Percentiles rank a stretch among this genome's conserved stretches.
These are phyloP conservation scores for Pouteria glomerata DNA, from an alignment of 148 eudicot species.

Conservation along the genomic window DNA sequence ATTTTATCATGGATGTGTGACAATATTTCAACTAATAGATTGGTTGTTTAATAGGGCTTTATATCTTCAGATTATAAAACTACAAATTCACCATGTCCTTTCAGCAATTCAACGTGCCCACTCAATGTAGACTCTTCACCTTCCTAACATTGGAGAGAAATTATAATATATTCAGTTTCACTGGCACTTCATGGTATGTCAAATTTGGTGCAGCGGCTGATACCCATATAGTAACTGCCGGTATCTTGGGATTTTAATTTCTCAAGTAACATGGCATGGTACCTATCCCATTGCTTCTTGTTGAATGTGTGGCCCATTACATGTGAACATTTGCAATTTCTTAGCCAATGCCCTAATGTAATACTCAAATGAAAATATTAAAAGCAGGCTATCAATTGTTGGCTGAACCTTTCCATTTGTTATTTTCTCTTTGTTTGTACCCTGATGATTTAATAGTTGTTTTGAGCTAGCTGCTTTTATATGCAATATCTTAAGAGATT, in stretches of 20 bases:
- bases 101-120: background rate
- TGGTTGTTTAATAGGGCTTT: background rate
- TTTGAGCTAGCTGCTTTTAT: background rate
- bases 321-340: background rate
- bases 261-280: too few relatives aligned
- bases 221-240: background rate
- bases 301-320: background rate
- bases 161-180: background rate
- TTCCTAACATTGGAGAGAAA: background rate
- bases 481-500: background rate
- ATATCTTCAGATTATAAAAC: background rate
- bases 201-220: background rate
- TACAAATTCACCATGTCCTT: background rate
- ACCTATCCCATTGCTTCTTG: background rate
- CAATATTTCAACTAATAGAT: background rate
- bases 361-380: too few relatives aligned
- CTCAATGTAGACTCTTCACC: background rate
- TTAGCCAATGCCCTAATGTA: background rate
- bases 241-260: conserved; percentile 3
- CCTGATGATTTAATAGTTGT: background rate
- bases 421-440: background rate
- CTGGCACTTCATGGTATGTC: background rate
- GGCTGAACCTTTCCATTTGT: background rate
- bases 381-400: background rate
- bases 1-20: background rate